Base-by-base conservation (phyloP, 345 rosid genomes). In the Rhodamnia rubescens region DNA sequence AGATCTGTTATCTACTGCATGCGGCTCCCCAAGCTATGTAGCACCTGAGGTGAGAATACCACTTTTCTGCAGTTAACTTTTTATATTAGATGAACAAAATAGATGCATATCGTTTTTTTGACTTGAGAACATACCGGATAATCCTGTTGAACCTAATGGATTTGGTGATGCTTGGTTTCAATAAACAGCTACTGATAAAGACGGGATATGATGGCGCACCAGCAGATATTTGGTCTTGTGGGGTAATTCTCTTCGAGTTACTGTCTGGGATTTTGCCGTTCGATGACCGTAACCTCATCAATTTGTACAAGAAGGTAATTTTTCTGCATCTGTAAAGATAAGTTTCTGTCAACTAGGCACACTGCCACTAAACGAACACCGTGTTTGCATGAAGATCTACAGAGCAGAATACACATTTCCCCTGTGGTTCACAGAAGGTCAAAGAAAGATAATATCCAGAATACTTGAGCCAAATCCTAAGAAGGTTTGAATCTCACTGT, bases 171-270 rank as follows among this genome's bases (percentile, higher is more conserved):
- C 22, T 85, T 85, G 10, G 81, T 87, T 74, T 85, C 75, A 84
- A 83, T 36, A 69, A 86, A 86, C 94, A 97, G 99, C 86, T 97
- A 83, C 91, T 97, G 53, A 91, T 92, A 87, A 93, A 89, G 88
- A 93, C 90, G 87, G 95, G 96, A 42, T 95, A 95, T 85, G 89
- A 95, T 42, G 99, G 98, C 84, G 96, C 97, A 83, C 92, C 95
- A 14, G 98, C 98, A 21, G 99, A 95, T 89, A 90, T 94, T 74
- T 95, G 99, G 98, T 95, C 99, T 32, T 95, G 97, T 85, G 98
- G 98, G 82, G 97, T 97, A 55, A 91, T 97, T 85, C 98, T 97
- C 54, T 97, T 95, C 75, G 98, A 97, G 83, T 87, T 93, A 83
- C 96, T 95, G 80, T 91, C 98, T 8, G 98, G 98, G 44, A 87